Evolutionary conservation across 2,329 filamentous ascomycete species (phyloP).

Genomic region (Claviceps cyperi): DNA sequence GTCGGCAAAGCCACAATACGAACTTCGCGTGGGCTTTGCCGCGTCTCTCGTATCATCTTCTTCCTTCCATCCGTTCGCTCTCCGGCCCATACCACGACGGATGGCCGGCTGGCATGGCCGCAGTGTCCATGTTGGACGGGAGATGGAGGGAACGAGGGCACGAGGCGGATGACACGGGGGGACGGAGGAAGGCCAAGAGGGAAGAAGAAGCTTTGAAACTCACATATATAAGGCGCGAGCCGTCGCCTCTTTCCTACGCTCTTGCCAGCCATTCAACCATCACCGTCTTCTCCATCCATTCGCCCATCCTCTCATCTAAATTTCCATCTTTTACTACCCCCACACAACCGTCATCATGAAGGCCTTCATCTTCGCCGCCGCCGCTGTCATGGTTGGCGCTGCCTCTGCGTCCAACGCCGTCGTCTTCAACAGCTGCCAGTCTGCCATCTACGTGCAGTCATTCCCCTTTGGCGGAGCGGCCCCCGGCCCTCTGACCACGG

Average conservation of each 20-base stretch:
- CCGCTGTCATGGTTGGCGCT: constrained; percentile 18
- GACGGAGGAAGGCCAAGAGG: neutral
- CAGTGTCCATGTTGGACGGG: neutral
- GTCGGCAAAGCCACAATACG: neutral
- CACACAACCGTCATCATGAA: constrained; percentile 14
- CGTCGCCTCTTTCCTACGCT: neutral
- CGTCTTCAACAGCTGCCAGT: constrained; percentile 22
- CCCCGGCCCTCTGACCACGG: constrained; percentile 18
- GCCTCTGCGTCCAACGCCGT: constrained; percentile 21
- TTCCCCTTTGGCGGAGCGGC: constrained; percentile 18
- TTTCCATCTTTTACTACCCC: neutral
- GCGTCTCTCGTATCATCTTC: no score
- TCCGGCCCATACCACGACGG: neutral
- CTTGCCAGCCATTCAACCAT: neutral
- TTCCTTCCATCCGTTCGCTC: neutral
- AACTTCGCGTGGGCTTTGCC: neutral
- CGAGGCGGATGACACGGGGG: neutral
- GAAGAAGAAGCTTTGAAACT: neutral
- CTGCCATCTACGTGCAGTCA: constrained; percentile 23
- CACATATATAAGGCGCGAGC: neutral
- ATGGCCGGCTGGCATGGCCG: neutral
- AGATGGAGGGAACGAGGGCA: neutral
- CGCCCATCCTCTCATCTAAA: neutral
- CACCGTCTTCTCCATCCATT: no score
- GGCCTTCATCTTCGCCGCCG: constrained; percentile 13